Base-by-base conservation (phyloP, 257 asterid genomes). In the Ilex asprella region DNA sequence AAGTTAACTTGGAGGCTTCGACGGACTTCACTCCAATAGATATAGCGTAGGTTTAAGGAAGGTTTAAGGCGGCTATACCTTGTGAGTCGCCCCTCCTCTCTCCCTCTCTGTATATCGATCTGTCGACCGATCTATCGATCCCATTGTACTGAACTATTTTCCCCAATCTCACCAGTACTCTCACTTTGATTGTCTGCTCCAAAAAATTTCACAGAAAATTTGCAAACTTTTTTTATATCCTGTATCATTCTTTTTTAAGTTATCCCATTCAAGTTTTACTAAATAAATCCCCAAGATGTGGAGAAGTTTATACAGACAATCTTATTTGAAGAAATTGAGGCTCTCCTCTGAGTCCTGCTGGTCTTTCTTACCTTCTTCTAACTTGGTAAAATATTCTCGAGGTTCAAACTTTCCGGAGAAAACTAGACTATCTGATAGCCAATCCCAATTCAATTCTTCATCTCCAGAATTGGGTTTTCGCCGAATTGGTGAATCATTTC, bases 221-320 rank as follows among this genome's bases (percentile, higher is more conserved):
- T 35, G 0, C 5, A 35, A 35, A 3, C 8, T 35, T 35, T 35
- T 35, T 35, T 35, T 0, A 35, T 35, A 3, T 35, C 41, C 8
- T 35, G 5, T 7, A 35, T 35, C 0, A 35, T 35, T 3, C 27
- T 21, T 21, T 21, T 21, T 21, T 35, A 35, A 8, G 8, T 8
- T 35, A 4, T 3, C 41, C 41, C 41, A 35, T 35, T 35, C 41
- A 35, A 3, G 5, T 35, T 35, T 35, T 7, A 3, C 41, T 1
- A 35, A 3, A 30, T 30, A 21, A 54, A 39, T 69, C 61, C 70
- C 76, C 79, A 76, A 70, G 49, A 91, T 92, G 99, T 89, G 99
- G 97, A 89, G 94, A 76, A 73, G 71, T 67, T 64, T 88, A 65
- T 76, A 85, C 7, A 91, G 67, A 39, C 88, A 78, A 57, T 66